phyloP scores from a whole-genome alignment of 768 basidiomycete species.

The Chalciporus chontae region DNA sequence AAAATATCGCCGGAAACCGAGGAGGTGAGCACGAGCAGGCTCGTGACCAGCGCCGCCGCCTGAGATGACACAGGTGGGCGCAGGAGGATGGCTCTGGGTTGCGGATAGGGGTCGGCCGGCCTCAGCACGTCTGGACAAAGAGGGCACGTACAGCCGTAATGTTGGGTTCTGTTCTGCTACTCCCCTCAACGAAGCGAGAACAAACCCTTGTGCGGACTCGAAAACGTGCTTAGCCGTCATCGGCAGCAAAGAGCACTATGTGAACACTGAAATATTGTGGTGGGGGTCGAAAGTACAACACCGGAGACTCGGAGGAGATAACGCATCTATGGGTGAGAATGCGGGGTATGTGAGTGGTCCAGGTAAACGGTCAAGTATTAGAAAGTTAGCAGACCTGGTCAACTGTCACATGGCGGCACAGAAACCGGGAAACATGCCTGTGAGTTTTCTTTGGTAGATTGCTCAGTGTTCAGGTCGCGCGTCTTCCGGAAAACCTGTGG shows the following conservation, averaged over 20 bases:
- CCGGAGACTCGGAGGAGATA: constrained; percentile 19
- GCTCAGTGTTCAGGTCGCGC: too few relatives aligned
- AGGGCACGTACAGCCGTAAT: constrained; percentile 34
- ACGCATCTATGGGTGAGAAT: constrained; percentile 28
- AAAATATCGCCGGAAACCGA: constrained; percentile 60
- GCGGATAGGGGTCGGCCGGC: neutral
- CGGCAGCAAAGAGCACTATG: neutral
- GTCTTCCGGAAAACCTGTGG: too few relatives aligned
- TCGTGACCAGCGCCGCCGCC: constrained; percentile 59
- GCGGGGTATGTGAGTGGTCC: too few relatives aligned
- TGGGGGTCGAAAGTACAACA: too few relatives aligned
- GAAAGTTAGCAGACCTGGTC: too few relatives aligned
- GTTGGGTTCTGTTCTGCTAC: constrained; percentile 39
- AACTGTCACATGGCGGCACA: too few relatives aligned
- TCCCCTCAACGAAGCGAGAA: constrained; percentile 41
- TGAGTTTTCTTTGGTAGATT: too few relatives aligned
- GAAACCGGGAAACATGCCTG: too few relatives aligned
- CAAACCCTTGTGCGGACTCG: constrained; percentile 39
- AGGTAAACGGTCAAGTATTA: too few relatives aligned
- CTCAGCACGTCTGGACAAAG: neutral
- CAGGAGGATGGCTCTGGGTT: constrained; percentile 22
- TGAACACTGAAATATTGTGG: too few relatives aligned
- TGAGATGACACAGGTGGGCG: constrained; percentile 34
- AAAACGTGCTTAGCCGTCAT: constrained; percentile 46
- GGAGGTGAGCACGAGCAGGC: constrained; percentile 55